Base-by-base conservation (phyloP, 169 alveolate species). In the Eimeria tenella region DNA sequence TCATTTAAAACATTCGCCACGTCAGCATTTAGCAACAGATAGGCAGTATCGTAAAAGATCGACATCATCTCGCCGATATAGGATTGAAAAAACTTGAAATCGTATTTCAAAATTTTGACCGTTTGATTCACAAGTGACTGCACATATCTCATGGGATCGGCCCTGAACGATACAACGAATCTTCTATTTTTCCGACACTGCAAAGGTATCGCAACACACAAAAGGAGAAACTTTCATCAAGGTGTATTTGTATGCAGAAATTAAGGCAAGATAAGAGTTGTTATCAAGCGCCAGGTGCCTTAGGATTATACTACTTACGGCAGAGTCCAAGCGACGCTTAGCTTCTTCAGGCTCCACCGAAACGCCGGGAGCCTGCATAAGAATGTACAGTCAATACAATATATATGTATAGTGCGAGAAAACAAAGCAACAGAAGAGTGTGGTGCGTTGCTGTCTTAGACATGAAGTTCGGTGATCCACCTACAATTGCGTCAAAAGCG, bases 21-120 rank as follows among this genome's bases (percentile, higher is more conserved):
- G 60, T 81, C 95, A 42, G 91, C 82, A 49, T 91, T 74, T 21
- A 91, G 91, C 52, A 70, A 53, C 31, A 77, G 49, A 56, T 62
- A 91, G 15, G 95, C 82, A 50, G 68, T 31, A n/a, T 91, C 95
- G 86, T 91, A 91, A 63, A 91, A 91, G 53, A 91, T 65, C 6
- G 95, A 77, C 91, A 91, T 79, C 91, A 91, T 53, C 62, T 91
- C 88, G 50, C 91, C 91, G 50, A 91, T 49, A 63, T 79, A 91
- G 4, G 73, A 62, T 60, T 50, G 52, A n/a, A 91, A 91, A 86
- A 60, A 77, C 75, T 60, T 79, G 68, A 42, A 79, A 25, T 91
- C 95, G 60, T 62, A 60, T 31, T 81, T 63, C 42, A 91, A 86
- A 21, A 49, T 23, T 56, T 68, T 91, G 68, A 91, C 75, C 19